Evolutionary conservation across 148 eudicot species (phyloP), one percentile per base, ranked within the genome.

Genomic region (Rhododendron mucronatum): DNA sequence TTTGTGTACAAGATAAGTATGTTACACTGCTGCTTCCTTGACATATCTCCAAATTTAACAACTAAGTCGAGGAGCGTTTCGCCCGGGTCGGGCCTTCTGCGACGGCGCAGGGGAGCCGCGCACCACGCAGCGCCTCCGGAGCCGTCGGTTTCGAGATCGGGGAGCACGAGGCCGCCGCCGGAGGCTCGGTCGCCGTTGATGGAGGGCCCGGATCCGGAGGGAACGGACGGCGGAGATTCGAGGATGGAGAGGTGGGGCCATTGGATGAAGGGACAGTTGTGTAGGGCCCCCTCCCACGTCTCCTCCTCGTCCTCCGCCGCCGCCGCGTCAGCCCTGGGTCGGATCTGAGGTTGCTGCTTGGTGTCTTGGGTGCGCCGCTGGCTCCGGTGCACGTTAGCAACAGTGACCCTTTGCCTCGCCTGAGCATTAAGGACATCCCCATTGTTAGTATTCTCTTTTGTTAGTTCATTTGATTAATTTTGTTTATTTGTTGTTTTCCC

Each of bases 291-390:
- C 2, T 44, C 89, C 3, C 16, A 16, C 4, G 84, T 77, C 23
- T 81, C 90, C 10, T 15, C 33, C 21, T 75, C 81, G 88, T 78
- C 86, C 28, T 86, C 90, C 4, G 90, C 33, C 37, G 69, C 82
- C 87, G 76, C 85, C 9, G 83, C 90, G 4, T 87, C 90, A 41
- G 89, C 86, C 41, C 89, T 88, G 47, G 95, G 88, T 93, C 99
- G 53, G 98, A 95, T 96, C 93, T 96, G 86, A 92, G 99, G 91
- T 87, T 96, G 78, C 65, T 96, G 89, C 91, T 96, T 30, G 95
- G 99, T 4, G 98, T 96, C 2, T 83, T 96, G 92, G 99, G 99
- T 89, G 99, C 98, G 69, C 99, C 99, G 39, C 93, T 96, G 33
- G 98, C 96, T 20, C 98, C 98, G 73, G 96, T 96, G 84, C 94